Conservation (phyloP, 139 green algal genomes). For the Marvania coccoides region DNA sequence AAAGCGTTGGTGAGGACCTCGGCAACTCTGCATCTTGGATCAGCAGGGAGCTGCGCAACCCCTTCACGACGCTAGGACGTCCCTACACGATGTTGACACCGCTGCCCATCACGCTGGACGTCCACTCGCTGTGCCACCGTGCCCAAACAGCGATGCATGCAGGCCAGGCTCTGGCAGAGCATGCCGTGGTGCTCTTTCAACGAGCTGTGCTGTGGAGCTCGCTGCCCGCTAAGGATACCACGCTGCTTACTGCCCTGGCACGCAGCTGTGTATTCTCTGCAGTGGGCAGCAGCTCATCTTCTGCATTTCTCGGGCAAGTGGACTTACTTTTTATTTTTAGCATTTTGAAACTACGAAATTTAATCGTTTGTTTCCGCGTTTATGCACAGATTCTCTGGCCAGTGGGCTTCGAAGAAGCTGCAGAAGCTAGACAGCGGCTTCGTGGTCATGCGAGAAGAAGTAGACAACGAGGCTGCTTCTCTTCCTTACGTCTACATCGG, state of each 20-base stretch:
- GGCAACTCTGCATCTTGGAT: neutral
- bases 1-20: neutral
- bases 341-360: too few species aligned
- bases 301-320: too few species aligned
- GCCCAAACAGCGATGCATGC: neutral
- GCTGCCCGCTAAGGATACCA: slow-evolving; percentile 15
- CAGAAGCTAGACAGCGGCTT: slow-evolving; percentile 23
- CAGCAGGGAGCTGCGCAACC: slow-evolving; percentile 29
- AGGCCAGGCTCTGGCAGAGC: neutral
- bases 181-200: slow-evolving; percentile 24
- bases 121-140: neutral
- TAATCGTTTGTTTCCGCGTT: too few species aligned
- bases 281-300: too few species aligned
- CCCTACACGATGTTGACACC: slow-evolving; percentile 3
- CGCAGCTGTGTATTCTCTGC: neutral
- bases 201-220: slow-evolving; percentile 20
- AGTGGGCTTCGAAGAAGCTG: neutral
- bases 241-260: slow-evolving; percentile 9
- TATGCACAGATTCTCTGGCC: too few species aligned
- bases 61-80: neutral
- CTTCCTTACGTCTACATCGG: neutral
- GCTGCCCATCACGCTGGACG: neutral
- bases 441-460: slow-evolving; percentile 1
- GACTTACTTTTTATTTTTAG: too few species aligned
- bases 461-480: neutral